Conservation (phyloP, 345 rosid genomes). For the Diplotaxis tenuifolia region DNA sequence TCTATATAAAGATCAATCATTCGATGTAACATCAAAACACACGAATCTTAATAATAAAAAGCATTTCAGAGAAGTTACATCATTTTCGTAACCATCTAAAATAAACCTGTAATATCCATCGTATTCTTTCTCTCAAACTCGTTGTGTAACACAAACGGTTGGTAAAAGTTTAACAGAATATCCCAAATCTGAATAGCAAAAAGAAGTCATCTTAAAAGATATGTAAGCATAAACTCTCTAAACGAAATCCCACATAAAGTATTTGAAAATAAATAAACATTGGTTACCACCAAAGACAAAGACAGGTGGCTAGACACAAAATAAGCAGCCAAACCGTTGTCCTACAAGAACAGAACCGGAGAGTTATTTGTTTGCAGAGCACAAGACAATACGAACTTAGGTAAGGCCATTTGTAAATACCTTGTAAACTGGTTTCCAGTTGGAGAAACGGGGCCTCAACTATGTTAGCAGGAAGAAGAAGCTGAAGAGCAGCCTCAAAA, state of each 20-base stretch:
- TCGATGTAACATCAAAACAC: no score
- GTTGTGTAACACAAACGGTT: no score
- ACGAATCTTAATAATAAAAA: no score
- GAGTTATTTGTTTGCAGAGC: background rate
- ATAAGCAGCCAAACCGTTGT: slow-evolving; percentile 86
- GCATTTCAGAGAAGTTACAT: no score
- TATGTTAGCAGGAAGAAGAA: slow-evolving; percentile 81
- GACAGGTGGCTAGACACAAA: slow-evolving; percentile 65
- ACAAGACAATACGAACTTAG: background rate
- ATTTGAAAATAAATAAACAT: slow-evolving; percentile 5
- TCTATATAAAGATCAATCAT: no score
- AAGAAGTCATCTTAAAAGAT: slow-evolving; percentile 1
- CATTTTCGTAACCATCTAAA: no score
- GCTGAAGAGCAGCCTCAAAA: slow-evolving; percentile 91
- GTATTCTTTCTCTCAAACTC: no score
- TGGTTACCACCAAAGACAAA: slow-evolving; percentile 93
- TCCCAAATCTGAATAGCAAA: slow-evolving; percentile 68
- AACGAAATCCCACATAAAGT: background rate
- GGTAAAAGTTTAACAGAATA: no score
- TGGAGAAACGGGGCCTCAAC: slow-evolving; percentile 93
- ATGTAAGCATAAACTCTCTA: background rate
- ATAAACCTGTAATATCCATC: no score
- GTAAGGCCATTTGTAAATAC: slow-evolving; percentile 36
- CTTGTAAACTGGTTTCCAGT: slow-evolving; percentile 87
- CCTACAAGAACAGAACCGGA: slow-evolving; percentile 45